Conservation (phyloP, 1,284 basidiomycete species). For the Apiotrichum laibachii region DNA sequence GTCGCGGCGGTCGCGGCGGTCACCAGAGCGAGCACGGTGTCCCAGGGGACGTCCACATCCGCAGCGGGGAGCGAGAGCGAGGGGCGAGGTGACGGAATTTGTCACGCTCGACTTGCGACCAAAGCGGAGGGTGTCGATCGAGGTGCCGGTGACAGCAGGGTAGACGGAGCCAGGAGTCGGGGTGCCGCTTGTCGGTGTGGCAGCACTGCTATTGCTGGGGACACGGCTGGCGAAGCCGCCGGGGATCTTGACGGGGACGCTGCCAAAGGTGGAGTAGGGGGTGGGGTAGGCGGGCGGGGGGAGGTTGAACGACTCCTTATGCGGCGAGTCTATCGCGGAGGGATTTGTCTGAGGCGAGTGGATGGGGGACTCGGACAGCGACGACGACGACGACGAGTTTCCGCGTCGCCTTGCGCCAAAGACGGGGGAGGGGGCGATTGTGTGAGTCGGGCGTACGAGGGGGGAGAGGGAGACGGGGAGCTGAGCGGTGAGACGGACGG, state of each 20-base stretch:
- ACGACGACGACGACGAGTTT: slow-evolving; percentile 35
- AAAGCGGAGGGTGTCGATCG: slow-evolving; percentile 47
- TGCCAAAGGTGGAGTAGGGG: slow-evolving; percentile 25
- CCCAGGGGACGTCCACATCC: slow-evolving; percentile 43
- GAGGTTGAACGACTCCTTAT: slow-evolving; percentile 43
- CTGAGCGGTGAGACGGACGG: slow-evolving; percentile 39
- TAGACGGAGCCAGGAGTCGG: slow-evolving; percentile 14
- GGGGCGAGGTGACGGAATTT: slow-evolving; percentile 46
- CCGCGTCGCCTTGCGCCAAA: slow-evolving; percentile 27
- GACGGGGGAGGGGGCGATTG: slow-evolving; percentile 37
- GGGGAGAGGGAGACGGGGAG: slow-evolving; percentile 39
- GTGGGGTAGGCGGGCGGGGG: slow-evolving; percentile 45
- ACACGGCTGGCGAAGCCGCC: slow-evolving; percentile 16
- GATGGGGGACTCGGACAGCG: slow-evolving; percentile 41
- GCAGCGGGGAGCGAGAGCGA: slow-evolving; percentile 43
- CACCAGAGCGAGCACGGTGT: slow-evolving; percentile 28
- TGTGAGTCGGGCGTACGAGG: slow-evolving; percentile 30
- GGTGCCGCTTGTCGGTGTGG: slow-evolving; percentile 12
- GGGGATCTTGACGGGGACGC: slow-evolving; percentile 46
- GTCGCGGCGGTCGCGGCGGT: slow-evolving; percentile 5
- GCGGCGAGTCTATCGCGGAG: slow-evolving; percentile 37
- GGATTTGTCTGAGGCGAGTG: slow-evolving; percentile 44
- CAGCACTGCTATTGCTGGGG: background rate
- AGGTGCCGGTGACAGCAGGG: slow-evolving; percentile 28
- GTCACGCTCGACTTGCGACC: slow-evolving; percentile 43